Percentiles rank a stretch among this genome's conserved stretches.
Evolutionary conservation across 129 eudicot species (phyloP).

Genomic region (Glebionis coronaria): DNA sequence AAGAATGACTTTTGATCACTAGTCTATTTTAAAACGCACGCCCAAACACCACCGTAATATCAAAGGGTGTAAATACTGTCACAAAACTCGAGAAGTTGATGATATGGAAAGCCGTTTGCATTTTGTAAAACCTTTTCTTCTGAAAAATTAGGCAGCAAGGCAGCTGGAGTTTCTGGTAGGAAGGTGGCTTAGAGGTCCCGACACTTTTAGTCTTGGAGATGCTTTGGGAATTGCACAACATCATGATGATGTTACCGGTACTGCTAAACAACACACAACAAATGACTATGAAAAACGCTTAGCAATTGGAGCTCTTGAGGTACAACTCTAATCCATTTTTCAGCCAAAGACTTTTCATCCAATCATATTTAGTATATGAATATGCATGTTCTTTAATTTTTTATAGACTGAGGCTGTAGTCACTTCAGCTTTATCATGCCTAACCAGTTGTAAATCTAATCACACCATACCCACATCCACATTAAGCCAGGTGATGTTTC

Average conservation of each 20-base stretch:
- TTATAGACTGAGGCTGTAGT: constrained; percentile 65
- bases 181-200: constrained; percentile 44
- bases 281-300: constrained; percentile 81
- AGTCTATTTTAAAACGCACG: background rate
- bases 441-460: constrained; percentile 27
- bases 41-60: background rate
- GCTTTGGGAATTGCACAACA: constrained; percentile 95
- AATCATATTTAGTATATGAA: background rate
- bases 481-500: constrained; percentile 58
- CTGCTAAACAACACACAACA: constrained; percentile 90
- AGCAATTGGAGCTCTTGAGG: constrained; percentile 86
- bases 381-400: constrained; percentile 10
- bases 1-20: background rate
- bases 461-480: constrained; percentile 36
- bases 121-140: background rate
- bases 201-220: constrained; percentile 67
- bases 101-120: no score
- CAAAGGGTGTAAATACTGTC: no score
- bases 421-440: constrained; percentile 66
- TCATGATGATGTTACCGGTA: constrained; percentile 89
- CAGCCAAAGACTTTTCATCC: background rate
- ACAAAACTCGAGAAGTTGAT: no score
- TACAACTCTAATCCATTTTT: constrained; percentile 20
- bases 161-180: constrained; percentile 78
- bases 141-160: constrained; percentile 64